Conservation (phyloP, 306 rosid species). For the Glycine tomentella region DNA sequence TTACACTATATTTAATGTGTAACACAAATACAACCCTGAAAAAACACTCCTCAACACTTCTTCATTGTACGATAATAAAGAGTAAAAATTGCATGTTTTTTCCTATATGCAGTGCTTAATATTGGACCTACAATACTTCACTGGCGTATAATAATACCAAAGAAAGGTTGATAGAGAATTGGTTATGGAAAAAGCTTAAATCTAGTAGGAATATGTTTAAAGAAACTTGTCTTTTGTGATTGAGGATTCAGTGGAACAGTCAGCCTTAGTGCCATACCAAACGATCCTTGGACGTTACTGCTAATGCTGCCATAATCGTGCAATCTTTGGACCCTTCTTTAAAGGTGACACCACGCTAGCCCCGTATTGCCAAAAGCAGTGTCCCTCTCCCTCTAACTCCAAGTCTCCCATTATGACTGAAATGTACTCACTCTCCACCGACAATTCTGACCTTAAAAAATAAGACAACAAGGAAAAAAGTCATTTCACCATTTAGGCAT, state of each 20-base stretch:
- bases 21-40: background rate
- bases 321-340: constrained; percentile 42
- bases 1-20: background rate
- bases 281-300: constrained; percentile 10
- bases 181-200: constrained; percentile 1
- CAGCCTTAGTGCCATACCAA: constrained; percentile 5
- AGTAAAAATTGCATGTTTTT: background rate
- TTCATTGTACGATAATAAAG: background rate
- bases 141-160: constrained; percentile 1
- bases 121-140: background rate
- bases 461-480: constrained; percentile 21
- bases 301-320: constrained; percentile 14
- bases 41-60: background rate
- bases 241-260: constrained; percentile 39
- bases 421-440: constrained; percentile 41
- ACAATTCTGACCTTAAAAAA: constrained; percentile 35
- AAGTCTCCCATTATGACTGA: constrained; percentile 9
- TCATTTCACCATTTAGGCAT: constrained; percentile 39
- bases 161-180: background rate
- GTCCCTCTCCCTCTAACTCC: constrained; percentile 33
- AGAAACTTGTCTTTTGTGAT: constrained; percentile 18
- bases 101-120: background rate
- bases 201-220: background rate
- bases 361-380: constrained; percentile 36
- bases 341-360: constrained; percentile 17